A percentile compares a stretch with the other conserved stretches of the same genome.
Conservation (phyloP, 768 basidiomycete species). For the Suillus subalutaceus region DNA sequence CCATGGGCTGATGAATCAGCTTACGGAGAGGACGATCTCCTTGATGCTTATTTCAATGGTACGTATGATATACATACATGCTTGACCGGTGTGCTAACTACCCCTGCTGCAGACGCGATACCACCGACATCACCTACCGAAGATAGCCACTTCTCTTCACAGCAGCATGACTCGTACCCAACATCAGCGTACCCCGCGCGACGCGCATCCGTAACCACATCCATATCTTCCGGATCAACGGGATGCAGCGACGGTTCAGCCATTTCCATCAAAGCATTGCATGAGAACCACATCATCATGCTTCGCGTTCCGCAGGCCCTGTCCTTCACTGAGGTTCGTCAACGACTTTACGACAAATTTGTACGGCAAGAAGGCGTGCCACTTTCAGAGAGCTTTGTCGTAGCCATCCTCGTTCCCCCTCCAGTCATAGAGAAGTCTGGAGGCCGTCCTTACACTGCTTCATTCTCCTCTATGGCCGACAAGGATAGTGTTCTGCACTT, state of each 20-base stretch:
- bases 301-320: slow-evolving; percentile 54
- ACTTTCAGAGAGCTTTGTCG: slow-evolving; percentile 55
- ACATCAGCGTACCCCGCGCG: slow-evolving; percentile 16
- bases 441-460: slow-evolving; percentile 34
- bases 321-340: slow-evolving; percentile 55
- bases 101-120: slow-evolving; percentile 26
- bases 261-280: slow-evolving; percentile 66
- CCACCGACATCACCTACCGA: slow-evolving; percentile 17
- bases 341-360: slow-evolving; percentile 66
- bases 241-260: slow-evolving; percentile 27
- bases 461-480: slow-evolving; percentile 37
- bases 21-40: slow-evolving; percentile 38
- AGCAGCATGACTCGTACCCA: slow-evolving; percentile 14
- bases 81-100: slow-evolving; percentile 6
- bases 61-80: slow-evolving; percentile 6
- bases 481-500: slow-evolving; percentile 39
- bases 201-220: slow-evolving; percentile 34
- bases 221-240: slow-evolving; percentile 42
- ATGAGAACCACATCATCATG: slow-evolving; percentile 62
- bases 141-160: slow-evolving; percentile 12
- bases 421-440: slow-evolving; percentile 17
- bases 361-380: slow-evolving; percentile 59
- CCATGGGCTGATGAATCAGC: slow-evolving; percentile 24
- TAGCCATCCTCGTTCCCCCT: slow-evolving; percentile 53
- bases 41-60: slow-evolving; percentile 48